Conservation (phyloP, 345 rosid genomes). For the Brassica juncea region DNA sequence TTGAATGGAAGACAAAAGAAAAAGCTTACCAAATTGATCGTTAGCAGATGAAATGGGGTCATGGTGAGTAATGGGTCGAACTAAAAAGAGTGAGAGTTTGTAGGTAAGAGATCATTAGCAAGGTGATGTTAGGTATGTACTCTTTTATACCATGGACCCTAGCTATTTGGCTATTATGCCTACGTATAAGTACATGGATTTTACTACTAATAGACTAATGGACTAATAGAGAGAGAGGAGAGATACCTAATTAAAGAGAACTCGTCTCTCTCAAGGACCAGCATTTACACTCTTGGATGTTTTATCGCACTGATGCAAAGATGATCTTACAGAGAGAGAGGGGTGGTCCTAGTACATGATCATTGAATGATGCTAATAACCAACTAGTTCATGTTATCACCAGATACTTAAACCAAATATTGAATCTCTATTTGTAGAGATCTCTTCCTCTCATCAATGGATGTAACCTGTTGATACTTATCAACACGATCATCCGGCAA, state of each 20-base stretch:
- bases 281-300: constrained; percentile 34
- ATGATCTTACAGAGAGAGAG: constrained; percentile 31
- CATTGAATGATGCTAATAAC: constrained; percentile 37
- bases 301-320: constrained; percentile 29
- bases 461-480: constrained; percentile 2
- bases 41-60: constrained; percentile 38
- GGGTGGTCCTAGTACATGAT: constrained; percentile 39
- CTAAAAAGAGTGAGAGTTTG: constrained; percentile 37
- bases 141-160: constrained; percentile 34
- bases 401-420: constrained; percentile 15
- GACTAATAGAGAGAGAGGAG: constrained; percentile 17
- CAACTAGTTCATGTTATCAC: constrained; percentile 27
- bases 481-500: neutral
- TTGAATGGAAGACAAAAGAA: constrained; percentile 25
- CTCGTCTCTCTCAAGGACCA: constrained; percentile 45
- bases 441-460: constrained; percentile 13
- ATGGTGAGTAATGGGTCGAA: constrained; percentile 29
- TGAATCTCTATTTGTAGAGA: constrained; percentile 7
- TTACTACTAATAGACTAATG: constrained; percentile 21
- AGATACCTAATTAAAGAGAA: constrained; percentile 26
- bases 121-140: constrained; percentile 41
- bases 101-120: constrained; percentile 42
- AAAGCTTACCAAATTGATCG: constrained; percentile 24
- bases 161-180: constrained; percentile 29
- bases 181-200: constrained; percentile 32